Evolutionary conservation across 768 basidiomycete genomes (phyloP), one percentile per base, ranked within the genome.

Genomic region (Paxillus rubicundulus): DNA sequence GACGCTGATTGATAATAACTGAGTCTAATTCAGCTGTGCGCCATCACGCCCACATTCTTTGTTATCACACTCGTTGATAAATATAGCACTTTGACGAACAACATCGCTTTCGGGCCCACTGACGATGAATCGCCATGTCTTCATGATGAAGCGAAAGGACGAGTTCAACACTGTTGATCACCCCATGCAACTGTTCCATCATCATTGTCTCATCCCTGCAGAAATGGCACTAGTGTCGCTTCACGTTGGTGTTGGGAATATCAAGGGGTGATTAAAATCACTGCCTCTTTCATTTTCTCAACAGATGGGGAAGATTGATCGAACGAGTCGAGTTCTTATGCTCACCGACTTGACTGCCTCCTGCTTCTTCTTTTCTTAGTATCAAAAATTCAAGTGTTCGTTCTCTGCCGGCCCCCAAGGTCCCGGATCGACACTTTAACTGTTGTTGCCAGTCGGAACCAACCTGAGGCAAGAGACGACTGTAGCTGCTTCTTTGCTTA

Each of bases 1-100:
- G 44, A 63, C 0, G 63, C 78, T 12, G 72, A 76, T 41, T 65
- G 50, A 68, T 34, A 13, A 10, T 34, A 20, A 24, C 14, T 20
- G 5, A 43, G 13, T 27, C 24, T 17, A 9, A 10, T 10, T 18
- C 2, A n/a, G 28, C 17, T 18, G 9, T 14, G 10, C 12, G 40
- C 21, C 21, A 54, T 28, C 33, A 24, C 21, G 8, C 17, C 13
- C 32, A 10, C 18, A 30, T 10, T 30, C 10, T 24, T 6, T 24
- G 6, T 24, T 24, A 24, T 24, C 16, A 32, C 41, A 45, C 27
- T 38, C 6, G 10, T 30, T 30, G 30, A 30, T 30, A 30, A 30
- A 30, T 30, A 30, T 30, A 30, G 10, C 30, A 10, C 30, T 30
- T 10, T 30, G 9, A 9, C 30, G 24, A 24, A 24, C 30, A 30